These are phyloP conservation scores for Penicillium cosmopolitanum DNA, from an alignment of 495 filamentous ascomycete genomes.

Conservation along the genomic window DNA sequence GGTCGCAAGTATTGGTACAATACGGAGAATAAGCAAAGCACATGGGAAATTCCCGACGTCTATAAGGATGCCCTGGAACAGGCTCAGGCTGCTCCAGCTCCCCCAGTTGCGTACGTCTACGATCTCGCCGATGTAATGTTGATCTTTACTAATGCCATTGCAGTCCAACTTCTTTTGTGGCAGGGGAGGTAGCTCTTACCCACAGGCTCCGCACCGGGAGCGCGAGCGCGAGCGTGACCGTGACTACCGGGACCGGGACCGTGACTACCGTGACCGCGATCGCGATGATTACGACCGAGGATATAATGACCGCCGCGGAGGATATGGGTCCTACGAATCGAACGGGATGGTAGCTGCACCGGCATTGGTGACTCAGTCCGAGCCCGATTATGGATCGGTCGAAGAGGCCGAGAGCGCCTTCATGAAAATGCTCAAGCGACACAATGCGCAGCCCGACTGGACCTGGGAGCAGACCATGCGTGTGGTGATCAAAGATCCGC, in stretches of 20 bases:
- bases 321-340: constrained; percentile 57
- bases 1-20: constrained; percentile 95
- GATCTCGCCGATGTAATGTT: not conserved
- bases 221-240: constrained; percentile 32
- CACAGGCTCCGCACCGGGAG: not conserved
- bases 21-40: constrained; percentile 85
- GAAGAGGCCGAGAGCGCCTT: constrained; percentile 97
- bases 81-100: constrained; percentile 51
- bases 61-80: constrained; percentile 73
- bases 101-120: constrained; percentile 60
- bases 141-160: constrained; percentile 34
- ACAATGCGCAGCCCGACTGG: constrained; percentile 87
- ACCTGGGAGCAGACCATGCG: constrained; percentile 90
- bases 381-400: constrained; percentile 80
- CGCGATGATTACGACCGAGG: constrained; percentile 23
- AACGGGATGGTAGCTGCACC: constrained; percentile 64
- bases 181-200: constrained; percentile 63
- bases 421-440: constrained; percentile 83
- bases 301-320: constrained; percentile 68
- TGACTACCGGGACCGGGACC: constrained; percentile 43
- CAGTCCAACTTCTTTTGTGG: constrained; percentile 67
- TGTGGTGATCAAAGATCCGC: constrained; percentile 86
- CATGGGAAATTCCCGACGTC: constrained; percentile 90
- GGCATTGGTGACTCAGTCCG: constrained; percentile 65
- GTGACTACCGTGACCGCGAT: constrained; percentile 51